Base-by-base conservation (phyloP, 345 rosid genomes). In the Pistacia integerrima region DNA sequence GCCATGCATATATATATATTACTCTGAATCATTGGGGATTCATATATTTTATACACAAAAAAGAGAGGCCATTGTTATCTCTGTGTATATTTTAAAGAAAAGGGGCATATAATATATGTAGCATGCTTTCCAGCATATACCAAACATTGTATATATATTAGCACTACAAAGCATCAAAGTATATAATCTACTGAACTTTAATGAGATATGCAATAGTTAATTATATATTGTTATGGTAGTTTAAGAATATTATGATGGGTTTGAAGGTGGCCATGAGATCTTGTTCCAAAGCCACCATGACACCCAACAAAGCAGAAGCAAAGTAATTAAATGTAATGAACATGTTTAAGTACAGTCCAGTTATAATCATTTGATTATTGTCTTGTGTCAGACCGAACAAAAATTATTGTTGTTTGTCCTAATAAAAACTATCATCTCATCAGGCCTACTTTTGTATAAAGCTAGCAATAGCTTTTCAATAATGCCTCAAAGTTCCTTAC, bases 381-480 rank as follows among this genome's bases (percentile, higher is more conserved):
- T 44, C 79, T 64, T 49, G 41, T 73, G 78, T 72, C 61, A 61
- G 62, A 25, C 65, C 57, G 48, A 57, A 57, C 67, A 75, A 49
- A 69, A 57, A 64, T 73, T 64, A 69, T 73, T 73, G 55, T 56
- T 76, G 66, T 65, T 64, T 69, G 78, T 82, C 74, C 58, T 35
- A 65, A 77, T 25, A 22, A 73, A 30, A 72, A 75, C 35, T 28
- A 67, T 64, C 16, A 17, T 38, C 44, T 56, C 74, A 54, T 58
- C 57, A 56, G 18, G 65, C 44, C 74, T 67, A 64, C 51, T 69
- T 59, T 55, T 52, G n/a, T n/a, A 25, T 63, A 72, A 72, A 76
- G 80, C 54, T 72, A 72, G 77, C 61, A 60, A 44, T 44, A 36
- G 55, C 44, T 61, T 55, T 41, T 57, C 36, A 56, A 75, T 67